phyloP scores from a whole-genome alignment of 2,329 filamentous ascomycete genomes.

The Fusarium luffae region DNA sequence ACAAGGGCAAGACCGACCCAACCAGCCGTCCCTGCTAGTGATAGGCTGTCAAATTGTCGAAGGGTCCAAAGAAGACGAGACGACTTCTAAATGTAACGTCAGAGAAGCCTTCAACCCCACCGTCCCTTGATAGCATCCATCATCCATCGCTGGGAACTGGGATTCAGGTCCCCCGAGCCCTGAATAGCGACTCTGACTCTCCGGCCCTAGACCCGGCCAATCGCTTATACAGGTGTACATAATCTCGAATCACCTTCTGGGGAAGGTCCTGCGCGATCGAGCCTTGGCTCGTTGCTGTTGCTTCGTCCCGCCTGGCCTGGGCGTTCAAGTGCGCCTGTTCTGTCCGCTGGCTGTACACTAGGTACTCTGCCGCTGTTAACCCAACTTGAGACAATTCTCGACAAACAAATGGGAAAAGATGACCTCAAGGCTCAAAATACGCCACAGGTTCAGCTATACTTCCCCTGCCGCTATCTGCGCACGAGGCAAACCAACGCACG shows the following conservation, averaged over 20 bases:
- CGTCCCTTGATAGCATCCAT: conserved; percentile 7
- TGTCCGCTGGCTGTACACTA: conserved; percentile 32
- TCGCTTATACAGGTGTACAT: conserved; percentile 7
- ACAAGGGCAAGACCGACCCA: conserved; percentile 31
- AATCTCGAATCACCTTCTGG: conserved; percentile 27
- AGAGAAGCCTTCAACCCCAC: conserved; percentile 23
- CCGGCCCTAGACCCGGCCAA: conserved; percentile 45
- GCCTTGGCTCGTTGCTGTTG: conserved; percentile 42
- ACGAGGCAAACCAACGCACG: conserved; percentile 31
- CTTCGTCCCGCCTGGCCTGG: conserved; percentile 44
- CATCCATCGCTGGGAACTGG: background rate
- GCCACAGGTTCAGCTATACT: conserved; percentile 32
- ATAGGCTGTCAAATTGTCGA: conserved; percentile 28
- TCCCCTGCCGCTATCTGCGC: conserved; percentile 16
- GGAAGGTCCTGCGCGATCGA: conserved; percentile 36
- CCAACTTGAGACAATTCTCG: background rate
- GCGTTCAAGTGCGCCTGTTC: conserved; percentile 42
- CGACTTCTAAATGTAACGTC: conserved; percentile 40
- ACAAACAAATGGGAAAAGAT: background rate
- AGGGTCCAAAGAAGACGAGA: conserved; percentile 27
- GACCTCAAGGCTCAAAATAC: conserved; percentile 24
- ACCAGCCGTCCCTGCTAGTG: conserved; percentile 28
- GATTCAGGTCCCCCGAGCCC: conserved; percentile 7
- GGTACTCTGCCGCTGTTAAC: background rate
- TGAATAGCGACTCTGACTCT: conserved; percentile 25